These are phyloP conservation scores for Xylaria scruposa DNA, from an alignment of 495 filamentous ascomycete genomes.

Conservation along the genomic window DNA sequence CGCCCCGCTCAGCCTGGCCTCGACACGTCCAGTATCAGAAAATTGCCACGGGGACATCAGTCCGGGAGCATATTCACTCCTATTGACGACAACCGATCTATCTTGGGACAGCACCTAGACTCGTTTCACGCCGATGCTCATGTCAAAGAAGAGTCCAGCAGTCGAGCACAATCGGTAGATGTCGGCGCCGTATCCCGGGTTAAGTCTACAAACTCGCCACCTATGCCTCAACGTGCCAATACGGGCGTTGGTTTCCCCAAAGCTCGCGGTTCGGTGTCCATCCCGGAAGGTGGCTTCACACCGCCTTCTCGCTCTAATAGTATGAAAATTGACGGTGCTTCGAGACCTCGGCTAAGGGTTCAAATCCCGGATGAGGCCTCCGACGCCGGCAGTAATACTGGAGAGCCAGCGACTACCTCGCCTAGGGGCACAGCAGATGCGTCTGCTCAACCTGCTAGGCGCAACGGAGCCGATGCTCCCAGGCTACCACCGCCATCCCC, in stretches of 20 bases:
- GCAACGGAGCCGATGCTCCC: slow-evolving; percentile 60
- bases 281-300: slow-evolving; percentile 60
- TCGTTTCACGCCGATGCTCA: slow-evolving; percentile 53
- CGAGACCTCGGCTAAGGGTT: slow-evolving; percentile 85
- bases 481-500: slow-evolving; percentile 92
- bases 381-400: slow-evolving; percentile 79
- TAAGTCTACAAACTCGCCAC: slow-evolving; percentile 53
- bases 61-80: slow-evolving; percentile 92
- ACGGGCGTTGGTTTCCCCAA: slow-evolving; percentile 48
- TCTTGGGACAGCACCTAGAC: slow-evolving; percentile 86
- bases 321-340: slow-evolving; percentile 57
- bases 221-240: slow-evolving; percentile 55
- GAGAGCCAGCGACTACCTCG: slow-evolving; percentile 66
- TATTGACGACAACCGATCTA: slow-evolving; percentile 89
- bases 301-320: slow-evolving; percentile 81
- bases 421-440: slow-evolving; percentile 70
- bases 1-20: slow-evolving; percentile 48
- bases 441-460: slow-evolving; percentile 45
- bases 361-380: slow-evolving; percentile 93
- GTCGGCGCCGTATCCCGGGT: slow-evolving; percentile 58
- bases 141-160: slow-evolving; percentile 50
- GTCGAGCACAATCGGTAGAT: slow-evolving; percentile 70
- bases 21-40: slow-evolving; percentile 64
- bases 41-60: slow-evolving; percentile 74
- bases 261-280: slow-evolving; percentile 59